phyloP scores from a whole-genome alignment of 1,284 basidiomycete genomes.

The Cryptococcus jaspeensis region DNA sequence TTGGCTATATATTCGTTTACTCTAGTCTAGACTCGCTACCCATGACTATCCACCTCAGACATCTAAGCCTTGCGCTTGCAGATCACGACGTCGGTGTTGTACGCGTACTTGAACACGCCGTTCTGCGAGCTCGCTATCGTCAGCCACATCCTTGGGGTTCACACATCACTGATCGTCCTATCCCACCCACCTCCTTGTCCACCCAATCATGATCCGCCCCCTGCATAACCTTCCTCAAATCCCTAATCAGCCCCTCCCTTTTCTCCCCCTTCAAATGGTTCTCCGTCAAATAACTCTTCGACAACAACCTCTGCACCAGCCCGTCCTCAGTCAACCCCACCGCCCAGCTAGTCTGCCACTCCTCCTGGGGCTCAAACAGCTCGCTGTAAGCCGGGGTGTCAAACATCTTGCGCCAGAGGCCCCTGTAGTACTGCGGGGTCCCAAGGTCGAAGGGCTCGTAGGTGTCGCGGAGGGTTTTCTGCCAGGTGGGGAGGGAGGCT shows the following conservation, averaged over 20 bases:
- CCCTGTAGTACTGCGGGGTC: slow-evolving; percentile 47
- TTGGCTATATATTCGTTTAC: no score
- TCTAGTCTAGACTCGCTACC: no score
- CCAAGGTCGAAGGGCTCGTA: slow-evolving; percentile 39
- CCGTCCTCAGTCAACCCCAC: slow-evolving; percentile 32
- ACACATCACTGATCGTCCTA: neutral
- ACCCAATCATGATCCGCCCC: slow-evolving; percentile 39
- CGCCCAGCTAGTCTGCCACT: slow-evolving; percentile 25
- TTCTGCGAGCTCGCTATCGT: slow-evolving; percentile 18
- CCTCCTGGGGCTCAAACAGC: slow-evolving; percentile 30
- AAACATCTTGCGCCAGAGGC: slow-evolving; percentile 35
- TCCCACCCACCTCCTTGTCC: slow-evolving; percentile 35
- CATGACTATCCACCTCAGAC: neutral
- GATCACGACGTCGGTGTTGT: slow-evolving; percentile 39
- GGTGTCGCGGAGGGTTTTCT: slow-evolving; percentile 22
- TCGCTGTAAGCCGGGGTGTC: slow-evolving; percentile 35
- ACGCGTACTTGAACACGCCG: slow-evolving; percentile 38
- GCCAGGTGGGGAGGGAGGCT: slow-evolving; percentile 18
- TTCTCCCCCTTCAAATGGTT: slow-evolving; percentile 32
- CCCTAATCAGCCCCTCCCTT: slow-evolving; percentile 24
- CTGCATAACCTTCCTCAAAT: slow-evolving; percentile 27
- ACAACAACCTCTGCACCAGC: neutral
- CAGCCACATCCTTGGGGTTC: neutral
- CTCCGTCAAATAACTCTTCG: slow-evolving; percentile 37
- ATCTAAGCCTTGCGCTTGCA: slow-evolving; percentile 23